Conservation (phyloP, 345 rosid species). For the Syzygium jambos region DNA sequence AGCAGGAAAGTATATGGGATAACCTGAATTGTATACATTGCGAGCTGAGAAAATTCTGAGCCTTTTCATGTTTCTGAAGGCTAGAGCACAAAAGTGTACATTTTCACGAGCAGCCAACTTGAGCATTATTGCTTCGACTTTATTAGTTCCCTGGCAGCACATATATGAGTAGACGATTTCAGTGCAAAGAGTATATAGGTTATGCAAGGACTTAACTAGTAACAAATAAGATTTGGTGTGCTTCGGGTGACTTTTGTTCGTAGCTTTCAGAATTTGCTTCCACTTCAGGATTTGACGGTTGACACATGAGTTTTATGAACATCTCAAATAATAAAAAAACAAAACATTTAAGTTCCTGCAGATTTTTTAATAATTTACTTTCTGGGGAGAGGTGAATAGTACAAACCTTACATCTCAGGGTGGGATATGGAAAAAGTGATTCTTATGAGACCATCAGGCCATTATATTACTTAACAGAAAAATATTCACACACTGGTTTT, state of each 20-base stretch:
- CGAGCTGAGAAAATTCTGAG: background rate
- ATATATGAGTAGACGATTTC: background rate
- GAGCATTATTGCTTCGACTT: background rate
- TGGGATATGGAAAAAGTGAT: background rate
- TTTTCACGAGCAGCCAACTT: background rate
- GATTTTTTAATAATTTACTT: background rate
- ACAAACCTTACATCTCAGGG: background rate
- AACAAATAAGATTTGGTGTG: background rate
- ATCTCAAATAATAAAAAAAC: background rate
- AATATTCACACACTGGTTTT: background rate
- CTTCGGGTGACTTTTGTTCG: background rate
- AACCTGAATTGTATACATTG: background rate
- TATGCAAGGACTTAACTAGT: background rate
- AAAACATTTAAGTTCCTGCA: background rate
- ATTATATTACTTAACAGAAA: background rate
- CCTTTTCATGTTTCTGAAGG: slow-evolving; percentile 3
- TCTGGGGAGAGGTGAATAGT: background rate
- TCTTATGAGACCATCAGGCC: background rate
- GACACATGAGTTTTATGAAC: background rate
- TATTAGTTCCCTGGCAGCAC: background rate
- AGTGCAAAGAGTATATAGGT: background rate
- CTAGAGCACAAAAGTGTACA: background rate
- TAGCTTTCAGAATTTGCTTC: background rate
- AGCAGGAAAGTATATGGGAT: background rate
- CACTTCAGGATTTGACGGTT: no score